phyloP scores from a whole-genome alignment of 1,284 basidiomycete genomes.

The Phylloporus gajari region DNA sequence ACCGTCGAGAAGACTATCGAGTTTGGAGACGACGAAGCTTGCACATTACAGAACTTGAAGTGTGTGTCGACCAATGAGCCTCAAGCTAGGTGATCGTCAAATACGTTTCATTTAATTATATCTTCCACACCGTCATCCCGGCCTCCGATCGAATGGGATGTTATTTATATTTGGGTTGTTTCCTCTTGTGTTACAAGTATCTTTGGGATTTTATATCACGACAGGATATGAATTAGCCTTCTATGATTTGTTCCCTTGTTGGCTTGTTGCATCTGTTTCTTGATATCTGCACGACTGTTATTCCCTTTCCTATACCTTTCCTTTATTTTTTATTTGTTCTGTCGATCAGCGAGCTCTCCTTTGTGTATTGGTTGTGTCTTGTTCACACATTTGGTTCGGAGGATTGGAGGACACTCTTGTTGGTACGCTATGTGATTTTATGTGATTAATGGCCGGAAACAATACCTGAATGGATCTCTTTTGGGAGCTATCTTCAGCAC shows the following conservation, averaged over 20 bases:
- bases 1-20: slow-evolving; percentile 44
- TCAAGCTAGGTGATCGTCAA: neutral
- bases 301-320: neutral
- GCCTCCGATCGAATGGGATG: neutral
- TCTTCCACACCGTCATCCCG: neutral
- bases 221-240: neutral
- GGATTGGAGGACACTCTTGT: neutral
- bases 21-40: slow-evolving; percentile 17
- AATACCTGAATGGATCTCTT: too few relatives aligned
- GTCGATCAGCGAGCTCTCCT: neutral
- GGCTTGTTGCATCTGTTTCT: neutral
- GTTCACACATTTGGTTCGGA: too few relatives aligned
- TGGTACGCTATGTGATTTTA: too few relatives aligned
- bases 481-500: too few relatives aligned
- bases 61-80: slow-evolving; percentile 6
- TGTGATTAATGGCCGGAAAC: too few relatives aligned
- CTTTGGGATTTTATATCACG: neutral
- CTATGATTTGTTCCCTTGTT: neutral
- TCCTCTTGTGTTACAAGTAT: neutral
- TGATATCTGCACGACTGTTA: neutral
- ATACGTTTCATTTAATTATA: too few relatives aligned
- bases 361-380: too few relatives aligned
- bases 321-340: neutral
- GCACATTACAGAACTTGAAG: neutral
- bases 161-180: neutral